Base-by-base conservation (phyloP, 176 grass and related monocot species). In the Carex pumila region DNA sequence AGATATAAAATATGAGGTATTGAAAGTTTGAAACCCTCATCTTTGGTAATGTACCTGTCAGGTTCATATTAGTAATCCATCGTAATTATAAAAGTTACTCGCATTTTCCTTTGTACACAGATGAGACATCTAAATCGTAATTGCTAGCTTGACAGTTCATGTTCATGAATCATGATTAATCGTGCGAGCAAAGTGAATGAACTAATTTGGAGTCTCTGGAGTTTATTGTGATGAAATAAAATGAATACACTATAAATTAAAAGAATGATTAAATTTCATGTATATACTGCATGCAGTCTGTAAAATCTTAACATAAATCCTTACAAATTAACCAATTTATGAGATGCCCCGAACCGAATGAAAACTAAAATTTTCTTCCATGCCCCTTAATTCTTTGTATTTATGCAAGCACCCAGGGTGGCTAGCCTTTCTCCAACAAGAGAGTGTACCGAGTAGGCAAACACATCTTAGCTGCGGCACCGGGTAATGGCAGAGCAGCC, bases 401-500 rank as follows among this genome's bases (percentile, higher is more conserved):
- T 50, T 50, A 43, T 73, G 52, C 70, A 52, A 73, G 36, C 19
- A 50, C n/a, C 15, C 70, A 52, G 0, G 13, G 30, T 10, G 6
- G 14, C 31, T n/a, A 34, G 11, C 13, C 32, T 68, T 37, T 17
- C 13, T 36, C 3, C 1, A 69, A 69, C 3, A 47, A 49, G 18
- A 72, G 43, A 45, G 6, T 45, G 8, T 45, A 45, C 7, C 43
- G 43, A 8, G 43, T 49, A 50, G 47, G 9, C 47, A 11, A 50
- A 50, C 47, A 50, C 10, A 11, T 45, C 39, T 59, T 85, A 92
- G 78, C 82, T 52, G 74, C 92, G 80, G 83, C 92, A 94, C 43
- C 34, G 72, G 83, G 87, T 86, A 84, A 94, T 91, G 67, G 73
- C 15, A 21, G 87, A 88, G 87, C 89, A 94, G 14, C 92, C 92